Percentiles rank a stretch among this genome's conserved stretches.
Evolutionary conservation across 2,329 filamentous ascomycete genomes (phyloP).

Genomic region (Paramyrothecium roridum): DNA sequence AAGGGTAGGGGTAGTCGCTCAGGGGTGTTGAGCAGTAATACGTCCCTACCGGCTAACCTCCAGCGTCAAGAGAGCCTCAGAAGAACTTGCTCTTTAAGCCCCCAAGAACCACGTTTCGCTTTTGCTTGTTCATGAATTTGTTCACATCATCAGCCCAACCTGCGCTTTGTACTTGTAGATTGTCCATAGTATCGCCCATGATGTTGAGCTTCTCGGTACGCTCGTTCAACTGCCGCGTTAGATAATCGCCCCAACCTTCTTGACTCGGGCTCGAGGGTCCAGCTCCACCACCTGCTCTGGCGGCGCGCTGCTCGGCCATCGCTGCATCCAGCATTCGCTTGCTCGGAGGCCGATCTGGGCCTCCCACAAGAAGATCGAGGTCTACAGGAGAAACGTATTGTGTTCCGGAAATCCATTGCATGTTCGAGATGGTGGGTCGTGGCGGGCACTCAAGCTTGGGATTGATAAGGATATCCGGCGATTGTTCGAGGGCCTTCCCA

Average conservation of each 20-base stretch:
- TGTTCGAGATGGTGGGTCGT: constrained; percentile 87
- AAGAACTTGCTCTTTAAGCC: constrained; percentile 60
- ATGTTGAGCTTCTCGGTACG: constrained; percentile 82
- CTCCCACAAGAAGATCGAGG: constrained; percentile 86
- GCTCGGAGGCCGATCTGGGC: constrained; percentile 80
- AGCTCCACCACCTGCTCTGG: constrained; percentile 30
- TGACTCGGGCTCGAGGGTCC: constrained; percentile 27
- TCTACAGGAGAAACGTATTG: constrained; percentile 86
- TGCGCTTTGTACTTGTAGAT: constrained; percentile 73
- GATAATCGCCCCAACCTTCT: constrained; percentile 74
- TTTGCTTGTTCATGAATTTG: constrained; percentile 84
- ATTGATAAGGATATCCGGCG: constrained; percentile 75
- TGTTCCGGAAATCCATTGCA: constrained; percentile 96
- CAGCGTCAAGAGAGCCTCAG: constrained; percentile 9
- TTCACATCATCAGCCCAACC: constrained; percentile 85
- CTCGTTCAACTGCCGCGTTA: constrained; percentile 84
- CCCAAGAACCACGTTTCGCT: constrained; percentile 77
- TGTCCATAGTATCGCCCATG: constrained; percentile 81
- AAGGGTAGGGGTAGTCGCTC: too few species aligned
- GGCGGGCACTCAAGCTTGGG: constrained; percentile 69
- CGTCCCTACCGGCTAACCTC: background rate
- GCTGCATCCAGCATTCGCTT: constrained; percentile 84
- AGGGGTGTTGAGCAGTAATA: too few species aligned
- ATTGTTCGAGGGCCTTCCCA: constrained; percentile 59
- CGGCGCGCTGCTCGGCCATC: constrained; percentile 67